phyloP scores from a whole-genome alignment of 352 stramenopile genomes.

The Globisporangium camurandrum region DNA sequence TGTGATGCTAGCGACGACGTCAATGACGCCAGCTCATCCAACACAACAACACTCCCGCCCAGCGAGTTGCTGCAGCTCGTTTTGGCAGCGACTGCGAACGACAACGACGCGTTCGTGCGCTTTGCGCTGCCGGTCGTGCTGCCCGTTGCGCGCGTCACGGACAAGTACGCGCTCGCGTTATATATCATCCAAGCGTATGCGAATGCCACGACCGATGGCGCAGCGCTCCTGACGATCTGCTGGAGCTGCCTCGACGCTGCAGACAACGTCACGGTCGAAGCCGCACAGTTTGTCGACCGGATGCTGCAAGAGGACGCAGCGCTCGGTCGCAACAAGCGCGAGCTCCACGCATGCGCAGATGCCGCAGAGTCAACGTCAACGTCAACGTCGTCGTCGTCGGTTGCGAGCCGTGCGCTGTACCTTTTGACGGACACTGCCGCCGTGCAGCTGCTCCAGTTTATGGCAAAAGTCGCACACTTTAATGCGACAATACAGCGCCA shows the following conservation, averaged over 20 bases:
- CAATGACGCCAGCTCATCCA: too few species aligned
- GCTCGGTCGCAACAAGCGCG: too few species aligned
- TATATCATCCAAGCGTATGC: slow-evolving; percentile 51
- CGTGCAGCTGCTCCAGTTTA: slow-evolving; percentile 59
- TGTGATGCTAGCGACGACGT: too few species aligned
- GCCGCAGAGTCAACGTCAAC: background rate
- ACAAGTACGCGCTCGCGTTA: slow-evolving; percentile 44
- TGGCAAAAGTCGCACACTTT: slow-evolving; percentile 57
- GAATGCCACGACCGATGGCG: slow-evolving; percentile 38
- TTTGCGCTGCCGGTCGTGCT: slow-evolving; percentile 52
- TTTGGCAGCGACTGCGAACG: slow-evolving; percentile 34
- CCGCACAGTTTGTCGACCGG: slow-evolving; percentile 47
- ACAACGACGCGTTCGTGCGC: slow-evolving; percentile 57
- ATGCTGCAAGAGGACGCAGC: slow-evolving; percentile 24
- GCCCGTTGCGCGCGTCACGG: slow-evolving; percentile 40
- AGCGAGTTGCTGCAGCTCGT: slow-evolving; percentile 52
- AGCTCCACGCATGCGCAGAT: too few species aligned
- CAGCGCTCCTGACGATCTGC: slow-evolving; percentile 57
- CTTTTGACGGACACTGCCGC: slow-evolving; percentile 47
- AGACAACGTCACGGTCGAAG: slow-evolving; percentile 60
- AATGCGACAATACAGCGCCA: slow-evolving; percentile 42
- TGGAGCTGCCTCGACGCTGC: slow-evolving; percentile 62
- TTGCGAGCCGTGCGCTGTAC: slow-evolving; percentile 37
- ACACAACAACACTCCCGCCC: slow-evolving; percentile 29
- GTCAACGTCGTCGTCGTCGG: slow-evolving; percentile 2